Evolutionary conservation across 176 grass and related monocot genomes (phyloP).

Genomic region (Bolboschoenus planiculmis): DNA sequence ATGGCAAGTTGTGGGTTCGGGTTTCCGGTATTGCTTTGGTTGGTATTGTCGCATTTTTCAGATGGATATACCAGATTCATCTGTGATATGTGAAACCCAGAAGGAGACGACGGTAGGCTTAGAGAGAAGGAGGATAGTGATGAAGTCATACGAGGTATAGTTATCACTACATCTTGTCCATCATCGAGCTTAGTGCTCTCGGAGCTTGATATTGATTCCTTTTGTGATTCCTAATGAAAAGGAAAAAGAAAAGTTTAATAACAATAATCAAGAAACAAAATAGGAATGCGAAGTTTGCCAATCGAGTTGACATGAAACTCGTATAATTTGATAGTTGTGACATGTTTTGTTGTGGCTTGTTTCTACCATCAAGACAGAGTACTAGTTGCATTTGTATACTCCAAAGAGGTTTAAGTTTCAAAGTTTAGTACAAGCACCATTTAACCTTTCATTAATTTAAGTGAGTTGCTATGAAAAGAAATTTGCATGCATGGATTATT

Average conservation of each 20-base stretch:
- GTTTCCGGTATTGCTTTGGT: background rate
- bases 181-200: background rate
- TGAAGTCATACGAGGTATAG: conserved; percentile 21
- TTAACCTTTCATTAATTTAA: background rate
- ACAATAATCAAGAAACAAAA: background rate
- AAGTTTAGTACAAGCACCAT: background rate
- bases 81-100: conserved; percentile 49
- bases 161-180: conserved; percentile 35
- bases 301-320: background rate
- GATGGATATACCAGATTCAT: conserved; percentile 6
- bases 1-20: conserved; percentile 23
- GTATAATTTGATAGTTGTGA: background rate
- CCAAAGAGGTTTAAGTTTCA: background rate
- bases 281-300: background rate
- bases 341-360: background rate
- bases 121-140: conserved; percentile 34
- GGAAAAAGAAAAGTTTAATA: background rate
- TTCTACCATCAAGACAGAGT: background rate
- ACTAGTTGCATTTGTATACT: background rate
- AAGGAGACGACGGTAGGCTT: conserved; percentile 68
- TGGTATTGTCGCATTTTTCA: background rate
- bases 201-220: background rate
- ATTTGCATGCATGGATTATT: background rate
- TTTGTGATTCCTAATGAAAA: background rate
- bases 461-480: background rate